Conservation (phyloP, 2,329 filamentous ascomycete genomes). For the Trichoderma brevicompactum region DNA sequence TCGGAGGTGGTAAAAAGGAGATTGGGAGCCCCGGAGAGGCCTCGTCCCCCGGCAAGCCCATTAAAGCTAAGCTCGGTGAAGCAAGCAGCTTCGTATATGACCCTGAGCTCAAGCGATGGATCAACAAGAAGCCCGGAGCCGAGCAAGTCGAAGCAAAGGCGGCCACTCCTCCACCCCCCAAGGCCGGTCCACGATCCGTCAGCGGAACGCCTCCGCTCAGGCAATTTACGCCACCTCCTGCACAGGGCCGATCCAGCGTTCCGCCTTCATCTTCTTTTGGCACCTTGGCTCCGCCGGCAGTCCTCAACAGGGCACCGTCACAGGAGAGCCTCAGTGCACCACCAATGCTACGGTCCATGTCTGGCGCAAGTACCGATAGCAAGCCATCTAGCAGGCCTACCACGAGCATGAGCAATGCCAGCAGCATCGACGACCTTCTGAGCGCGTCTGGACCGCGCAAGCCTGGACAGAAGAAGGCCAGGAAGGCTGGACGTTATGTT, state of each 20-base stretch:
- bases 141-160: conserved; percentile 63
- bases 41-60: conserved; percentile 64
- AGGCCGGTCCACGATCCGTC: conserved; percentile 58
- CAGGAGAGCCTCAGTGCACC: conserved; percentile 47
- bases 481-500: conserved; percentile 87
- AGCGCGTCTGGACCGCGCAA: conserved; percentile 74
- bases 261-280: conserved; percentile 40
- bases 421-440: conserved; percentile 90
- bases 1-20: conserved; percentile 72
- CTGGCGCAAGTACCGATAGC: conserved; percentile 49
- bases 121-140: conserved; percentile 88
- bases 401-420: conserved; percentile 88
- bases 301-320: conserved; percentile 43
- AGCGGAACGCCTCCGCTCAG: conserved; percentile 57
- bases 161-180: conserved; percentile 80
- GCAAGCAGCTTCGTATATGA: conserved; percentile 93
- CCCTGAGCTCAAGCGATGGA: conserved; percentile 94
- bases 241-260: conserved; percentile 39
- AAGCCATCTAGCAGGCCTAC: conserved; percentile 69
- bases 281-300: conserved; percentile 38
- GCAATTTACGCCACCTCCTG: conserved; percentile 42
- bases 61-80: conserved; percentile 92
- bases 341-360: conserved; percentile 54
- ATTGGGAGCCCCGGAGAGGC: conserved; percentile 41
- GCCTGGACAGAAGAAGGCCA: conserved; percentile 66